Base-by-base conservation (phyloP, 768 basidiomycete species). In the Russula vinacea region DNA sequence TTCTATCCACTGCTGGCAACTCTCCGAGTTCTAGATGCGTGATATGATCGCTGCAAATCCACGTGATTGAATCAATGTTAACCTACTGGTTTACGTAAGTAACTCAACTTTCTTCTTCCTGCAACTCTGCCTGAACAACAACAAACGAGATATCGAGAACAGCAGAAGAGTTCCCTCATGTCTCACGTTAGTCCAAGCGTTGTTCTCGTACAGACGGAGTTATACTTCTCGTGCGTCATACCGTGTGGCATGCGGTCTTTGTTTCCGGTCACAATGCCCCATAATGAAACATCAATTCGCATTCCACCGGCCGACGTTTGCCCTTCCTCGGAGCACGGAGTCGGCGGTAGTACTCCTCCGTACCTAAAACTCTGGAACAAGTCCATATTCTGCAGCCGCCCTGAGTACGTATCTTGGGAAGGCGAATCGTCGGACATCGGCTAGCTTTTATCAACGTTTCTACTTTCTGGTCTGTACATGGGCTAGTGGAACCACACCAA, bases 151-250 rank as follows among this genome's bases (percentile, higher is more conserved):
- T 26, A 14, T 29, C 29, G 51, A 33, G 22, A 44, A 3, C 24
- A 8, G 24, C 42, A 57, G n/a, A 35, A 32, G 10, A n/a, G n/a
- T n/a, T n/a, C n/a, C n/a, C n/a, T n/a, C n/a, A n/a, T n/a, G n/a
- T n/a, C n/a, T n/a, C n/a, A n/a, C n/a, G n/a, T n/a, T n/a, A n/a
- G n/a, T n/a, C n/a, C n/a, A n/a, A n/a, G n/a, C n/a, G n/a, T n/a
- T n/a, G n/a, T n/a, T n/a, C n/a, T n/a, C n/a, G n/a, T n/a, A n/a
- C n/a, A n/a, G n/a, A n/a, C n/a, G n/a, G n/a, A n/a, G n/a, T n/a
- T n/a, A n/a, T 52, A 26, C 58, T 60, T 65, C 64, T 60, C 50
- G 53, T 60, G 56, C 58, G 51, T 50, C 58, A 56, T 45, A 60
- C 52, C 44, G 35, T 59, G 24, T 45, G 33, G 57, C 37, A 9